These are phyloP conservation scores for Phytopythium cucurbitacearum DNA, from an alignment of 352 stramenopile species.

Conservation along the genomic window DNA sequence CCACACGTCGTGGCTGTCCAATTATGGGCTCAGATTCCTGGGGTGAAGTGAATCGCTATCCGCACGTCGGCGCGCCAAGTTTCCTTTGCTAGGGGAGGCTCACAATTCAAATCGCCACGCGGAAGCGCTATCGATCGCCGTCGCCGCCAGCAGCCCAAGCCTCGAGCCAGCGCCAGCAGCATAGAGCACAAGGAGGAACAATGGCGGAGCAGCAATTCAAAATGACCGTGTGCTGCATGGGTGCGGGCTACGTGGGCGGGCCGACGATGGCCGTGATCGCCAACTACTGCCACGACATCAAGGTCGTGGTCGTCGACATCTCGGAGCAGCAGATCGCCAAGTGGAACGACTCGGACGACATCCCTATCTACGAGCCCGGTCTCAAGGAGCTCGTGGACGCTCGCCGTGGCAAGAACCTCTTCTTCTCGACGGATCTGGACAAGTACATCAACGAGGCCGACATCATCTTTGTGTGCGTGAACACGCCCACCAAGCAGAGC, in stretches of 20 bases:
- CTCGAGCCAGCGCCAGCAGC: no score
- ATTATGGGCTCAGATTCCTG: no score
- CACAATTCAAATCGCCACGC: slow-evolving; percentile 5
- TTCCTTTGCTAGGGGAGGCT: background rate
- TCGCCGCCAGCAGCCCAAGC: background rate
- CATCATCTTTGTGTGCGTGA: slow-evolving; percentile 99
- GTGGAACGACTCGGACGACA: slow-evolving; percentile 93
- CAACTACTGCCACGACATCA: slow-evolving; percentile 95
- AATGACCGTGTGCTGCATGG: slow-evolving; percentile 95
- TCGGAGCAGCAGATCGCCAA: slow-evolving; percentile 95
- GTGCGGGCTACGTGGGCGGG: slow-evolving; percentile 98
- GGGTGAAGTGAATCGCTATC: background rate
- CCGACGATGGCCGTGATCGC: slow-evolving; percentile 99
- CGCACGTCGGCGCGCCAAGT: background rate
- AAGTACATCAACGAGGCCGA: slow-evolving; percentile 95
- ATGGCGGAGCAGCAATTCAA: slow-evolving; percentile 41
- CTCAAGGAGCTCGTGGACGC: slow-evolving; percentile 95
- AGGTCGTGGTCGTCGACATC: slow-evolving; percentile 97
- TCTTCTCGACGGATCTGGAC: slow-evolving; percentile 99
- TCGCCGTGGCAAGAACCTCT: slow-evolving; percentile 94
- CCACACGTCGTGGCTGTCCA: background rate
- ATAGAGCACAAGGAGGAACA: background rate
- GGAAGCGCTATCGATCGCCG: background rate
- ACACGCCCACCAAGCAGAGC: slow-evolving; percentile 98
- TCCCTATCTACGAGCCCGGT: slow-evolving; percentile 99